These are phyloP conservation scores for Centrapalus pauciflorus DNA, from an alignment of 129 eudicot species.

Conservation along the genomic window DNA sequence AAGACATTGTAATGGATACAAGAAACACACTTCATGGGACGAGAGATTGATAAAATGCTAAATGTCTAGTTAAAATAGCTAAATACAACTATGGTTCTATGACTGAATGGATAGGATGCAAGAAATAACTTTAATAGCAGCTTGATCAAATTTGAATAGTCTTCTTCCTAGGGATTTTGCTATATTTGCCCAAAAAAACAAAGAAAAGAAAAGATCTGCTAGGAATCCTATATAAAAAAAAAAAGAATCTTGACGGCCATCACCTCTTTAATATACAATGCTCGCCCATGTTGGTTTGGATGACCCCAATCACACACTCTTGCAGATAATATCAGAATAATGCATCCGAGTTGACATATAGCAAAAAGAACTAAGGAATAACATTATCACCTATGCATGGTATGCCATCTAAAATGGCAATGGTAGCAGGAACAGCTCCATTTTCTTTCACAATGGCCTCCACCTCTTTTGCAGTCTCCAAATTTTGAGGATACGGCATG, in stretches of 20 bases:
- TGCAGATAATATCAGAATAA: not conserved
- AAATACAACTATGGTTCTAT: no score
- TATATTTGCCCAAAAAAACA: no score
- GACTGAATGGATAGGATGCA: no score
- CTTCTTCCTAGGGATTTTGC: not conserved
- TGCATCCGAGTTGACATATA: not conserved
- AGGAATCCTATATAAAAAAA: not conserved
- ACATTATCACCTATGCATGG: conserved; percentile 71
- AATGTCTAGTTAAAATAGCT: not conserved
- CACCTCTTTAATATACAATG: not conserved
- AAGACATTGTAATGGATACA: not conserved
- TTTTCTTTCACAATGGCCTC: conserved; percentile 75
- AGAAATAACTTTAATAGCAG: not conserved
- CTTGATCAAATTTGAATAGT: not conserved
- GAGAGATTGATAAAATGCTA: not conserved
- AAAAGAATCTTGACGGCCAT: not conserved
- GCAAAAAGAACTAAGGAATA: not conserved
- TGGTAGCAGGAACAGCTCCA: conserved; percentile 94
- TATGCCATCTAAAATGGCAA: conserved; percentile 88
- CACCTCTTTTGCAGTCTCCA: conserved; percentile 89
- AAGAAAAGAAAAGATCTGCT: not conserved
- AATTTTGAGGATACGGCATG: conserved; percentile 95
- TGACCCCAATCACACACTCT: no score
- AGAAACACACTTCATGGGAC: not conserved
- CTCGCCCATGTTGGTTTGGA: not conserved